Percentiles rank a stretch among this genome's conserved stretches.
phyloP scores from a whole-genome alignment of 148 eudicot genomes.

The Dysphania ambrosioides region DNA sequence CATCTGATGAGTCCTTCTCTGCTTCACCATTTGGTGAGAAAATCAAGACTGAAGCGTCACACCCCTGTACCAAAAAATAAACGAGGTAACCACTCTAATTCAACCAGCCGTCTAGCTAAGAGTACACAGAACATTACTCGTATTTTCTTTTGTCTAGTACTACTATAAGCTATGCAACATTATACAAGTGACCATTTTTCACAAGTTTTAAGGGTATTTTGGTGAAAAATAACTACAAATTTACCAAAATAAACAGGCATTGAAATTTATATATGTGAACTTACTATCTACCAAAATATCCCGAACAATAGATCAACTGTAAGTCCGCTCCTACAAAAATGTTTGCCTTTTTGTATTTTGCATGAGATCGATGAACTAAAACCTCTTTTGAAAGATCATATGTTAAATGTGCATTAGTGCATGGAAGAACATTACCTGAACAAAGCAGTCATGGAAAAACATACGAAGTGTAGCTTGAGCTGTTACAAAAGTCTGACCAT shows the following conservation, averaged over 20 bases:
- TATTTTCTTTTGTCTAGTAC: not conserved
- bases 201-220: not conserved
- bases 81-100: not conserved
- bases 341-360: too few species aligned
- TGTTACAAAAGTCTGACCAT: constrained; percentile 43
- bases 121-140: not conserved
- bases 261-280: too few species aligned
- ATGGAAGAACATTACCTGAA: constrained; percentile 37
- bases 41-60: constrained; percentile 77
- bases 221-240: not conserved
- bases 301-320: not conserved
- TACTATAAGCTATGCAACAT: not conserved
- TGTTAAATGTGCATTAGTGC: not conserved
- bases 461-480: constrained; percentile 71
- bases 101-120: not conserved
- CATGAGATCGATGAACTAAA: too few species aligned
- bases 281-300: not conserved
- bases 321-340: not conserved
- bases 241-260: too few species aligned
- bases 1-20: constrained; percentile 64
- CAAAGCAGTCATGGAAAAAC: constrained; percentile 73
- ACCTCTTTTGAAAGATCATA: too few species aligned
- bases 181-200: not conserved
- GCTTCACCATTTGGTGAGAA: constrained; percentile 61
- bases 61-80: constrained; percentile 45